Conservation (phyloP, 257 asterid genomes). For the Solanum virginianum region DNA sequence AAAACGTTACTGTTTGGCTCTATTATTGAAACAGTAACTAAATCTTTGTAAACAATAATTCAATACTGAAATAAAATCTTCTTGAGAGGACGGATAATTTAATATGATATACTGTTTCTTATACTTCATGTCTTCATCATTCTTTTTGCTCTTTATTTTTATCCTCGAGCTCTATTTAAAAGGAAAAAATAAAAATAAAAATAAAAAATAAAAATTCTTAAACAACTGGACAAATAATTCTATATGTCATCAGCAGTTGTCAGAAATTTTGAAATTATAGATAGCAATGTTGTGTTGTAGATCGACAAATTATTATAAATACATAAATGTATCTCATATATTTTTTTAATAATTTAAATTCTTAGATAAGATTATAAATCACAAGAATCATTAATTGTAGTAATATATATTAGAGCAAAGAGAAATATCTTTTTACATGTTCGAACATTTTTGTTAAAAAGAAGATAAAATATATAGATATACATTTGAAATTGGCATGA, state of each 20-base stretch:
- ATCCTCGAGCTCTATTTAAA: background rate
- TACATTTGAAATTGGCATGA: background rate
- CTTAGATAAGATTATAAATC: background rate
- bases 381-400: background rate
- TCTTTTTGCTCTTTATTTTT: background rate
- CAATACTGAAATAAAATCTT: background rate
- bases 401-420: background rate
- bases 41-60: background rate
- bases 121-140: background rate
- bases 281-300: background rate
- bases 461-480: background rate
- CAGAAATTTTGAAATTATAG: background rate
- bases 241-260: background rate
- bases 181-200: background rate
- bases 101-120: background rate
- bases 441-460: background rate
- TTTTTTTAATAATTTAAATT: background rate
- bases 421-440: background rate
- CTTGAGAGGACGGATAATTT: background rate
- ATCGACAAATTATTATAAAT: background rate
- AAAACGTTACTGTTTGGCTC: background rate
- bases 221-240: background rate
- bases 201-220: background rate
- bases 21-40: slow-evolving; percentile 2
- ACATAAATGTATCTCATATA: background rate